These are phyloP conservation scores for Coemansia sp. DNA, from an alignment of 192 early-diverging fungal genomes.

Conservation along the genomic window DNA sequence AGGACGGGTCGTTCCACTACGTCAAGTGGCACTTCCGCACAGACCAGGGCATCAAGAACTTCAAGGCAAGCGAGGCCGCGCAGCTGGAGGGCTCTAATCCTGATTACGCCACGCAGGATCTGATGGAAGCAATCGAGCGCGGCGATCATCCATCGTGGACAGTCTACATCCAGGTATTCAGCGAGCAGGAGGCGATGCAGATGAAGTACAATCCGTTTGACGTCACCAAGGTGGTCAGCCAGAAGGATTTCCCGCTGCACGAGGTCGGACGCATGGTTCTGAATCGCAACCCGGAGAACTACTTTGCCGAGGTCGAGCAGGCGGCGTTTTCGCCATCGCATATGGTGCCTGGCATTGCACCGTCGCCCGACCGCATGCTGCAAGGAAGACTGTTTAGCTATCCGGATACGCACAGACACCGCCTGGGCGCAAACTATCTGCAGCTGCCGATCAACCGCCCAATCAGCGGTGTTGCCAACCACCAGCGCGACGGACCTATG, in stretches of 20 bases:
- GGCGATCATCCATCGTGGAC: constrained; percentile 69
- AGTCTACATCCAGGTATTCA: constrained; percentile 65
- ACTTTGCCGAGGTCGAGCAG: constrained; percentile 72
- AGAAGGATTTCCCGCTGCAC: constrained; percentile 62
- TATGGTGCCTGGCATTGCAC: constrained; percentile 67
- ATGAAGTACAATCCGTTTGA: constrained; percentile 70
- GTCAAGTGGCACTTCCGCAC: constrained; percentile 86
- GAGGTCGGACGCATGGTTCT: constrained; percentile 65
- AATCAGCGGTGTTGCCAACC: constrained; percentile 54
- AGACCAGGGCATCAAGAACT: constrained; percentile 61
- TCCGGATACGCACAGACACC: constrained; percentile 67
- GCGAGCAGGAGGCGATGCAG: constrained; percentile 58
- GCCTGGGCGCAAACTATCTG: constrained; percentile 67
- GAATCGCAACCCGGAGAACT: constrained; percentile 68
- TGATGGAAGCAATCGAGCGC: constrained; percentile 63
- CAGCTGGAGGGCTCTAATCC: constrained; percentile 55
- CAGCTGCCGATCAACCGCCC: constrained; percentile 69
- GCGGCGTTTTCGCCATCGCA: constrained; percentile 66
- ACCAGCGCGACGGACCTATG: constrained; percentile 69
- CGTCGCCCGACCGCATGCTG: constrained; percentile 64
- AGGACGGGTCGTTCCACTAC: constrained; percentile 61
- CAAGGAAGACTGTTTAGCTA: constrained; percentile 71
- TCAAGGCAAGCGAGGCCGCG: constrained; percentile 57
- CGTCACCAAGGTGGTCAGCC: constrained; percentile 64
- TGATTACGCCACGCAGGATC: constrained; percentile 63